These are phyloP conservation scores for Naganishia sp. DNA, from an alignment of 1,284 basidiomycete species.

Conservation along the genomic window DNA sequence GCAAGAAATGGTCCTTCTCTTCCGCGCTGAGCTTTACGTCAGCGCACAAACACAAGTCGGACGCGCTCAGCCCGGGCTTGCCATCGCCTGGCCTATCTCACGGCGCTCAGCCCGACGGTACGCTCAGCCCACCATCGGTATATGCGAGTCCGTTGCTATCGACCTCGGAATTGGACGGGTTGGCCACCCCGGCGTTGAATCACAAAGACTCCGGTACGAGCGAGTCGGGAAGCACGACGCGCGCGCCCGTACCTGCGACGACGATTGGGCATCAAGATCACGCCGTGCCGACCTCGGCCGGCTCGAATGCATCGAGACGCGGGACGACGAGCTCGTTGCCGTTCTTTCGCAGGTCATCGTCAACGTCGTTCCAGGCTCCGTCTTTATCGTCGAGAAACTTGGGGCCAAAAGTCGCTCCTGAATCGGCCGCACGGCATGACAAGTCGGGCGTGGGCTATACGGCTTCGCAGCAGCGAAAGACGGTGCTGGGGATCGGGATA, in stretches of 20 bases:
- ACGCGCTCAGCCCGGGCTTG: slow-evolving; percentile 35
- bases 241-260: slow-evolving; percentile 43
- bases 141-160: slow-evolving; percentile 5
- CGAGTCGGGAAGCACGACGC: slow-evolving; percentile 56
- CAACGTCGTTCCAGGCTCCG: slow-evolving; percentile 70
- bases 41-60: slow-evolving; percentile 41
- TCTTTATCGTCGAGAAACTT: neutral
- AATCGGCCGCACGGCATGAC: slow-evolving; percentile 26
- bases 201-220: slow-evolving; percentile 70
- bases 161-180: neutral
- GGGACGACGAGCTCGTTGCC: slow-evolving; percentile 62
- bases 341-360: slow-evolving; percentile 90
- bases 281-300: slow-evolving; percentile 28
- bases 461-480: slow-evolving; percentile 42
- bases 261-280: slow-evolving; percentile 9
- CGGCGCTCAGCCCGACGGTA: slow-evolving; percentile 9
- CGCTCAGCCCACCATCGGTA: slow-evolving; percentile 58
- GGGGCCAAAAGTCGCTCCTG: slow-evolving; percentile 9
- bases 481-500: slow-evolving; percentile 62
- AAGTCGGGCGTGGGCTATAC: neutral
- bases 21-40: slow-evolving; percentile 81
- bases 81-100: neutral
- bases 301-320: neutral
- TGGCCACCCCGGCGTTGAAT: slow-evolving; percentile 39
- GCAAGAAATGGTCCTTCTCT: slow-evolving; percentile 96